A percentile compares a stretch with the other conserved stretches of the same genome.
Evolutionary conservation across 1,284 basidiomycete species (phyloP).

Genomic region (Pseudozyma sp.): DNA sequence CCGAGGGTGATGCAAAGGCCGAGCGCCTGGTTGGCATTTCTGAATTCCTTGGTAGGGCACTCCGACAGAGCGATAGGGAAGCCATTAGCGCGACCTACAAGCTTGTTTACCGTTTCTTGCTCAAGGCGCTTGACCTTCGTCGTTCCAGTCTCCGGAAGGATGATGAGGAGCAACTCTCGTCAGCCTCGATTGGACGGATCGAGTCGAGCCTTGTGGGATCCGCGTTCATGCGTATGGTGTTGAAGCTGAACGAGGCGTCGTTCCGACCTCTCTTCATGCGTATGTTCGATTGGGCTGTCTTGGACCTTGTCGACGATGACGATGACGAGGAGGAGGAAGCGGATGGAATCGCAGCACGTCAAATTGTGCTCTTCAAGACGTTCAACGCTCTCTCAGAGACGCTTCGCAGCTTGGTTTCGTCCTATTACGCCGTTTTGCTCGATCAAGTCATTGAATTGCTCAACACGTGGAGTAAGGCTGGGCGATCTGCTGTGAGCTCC

Average conservation of each 20-base stretch:
- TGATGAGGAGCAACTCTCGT: slow-evolving; percentile 34
- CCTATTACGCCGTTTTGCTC: slow-evolving; percentile 73
- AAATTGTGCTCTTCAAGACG: slow-evolving; percentile 61
- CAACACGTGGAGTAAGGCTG: slow-evolving; percentile 64
- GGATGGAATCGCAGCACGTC: slow-evolving; percentile 55
- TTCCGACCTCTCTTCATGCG: slow-evolving; percentile 94
- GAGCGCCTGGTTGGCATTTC: slow-evolving; percentile 49
- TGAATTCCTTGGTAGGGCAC: slow-evolving; percentile 55
- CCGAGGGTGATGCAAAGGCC: slow-evolving; percentile 9
- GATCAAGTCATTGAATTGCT: slow-evolving; percentile 79
- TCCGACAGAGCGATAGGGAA: slow-evolving; percentile 55
- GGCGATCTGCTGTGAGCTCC: slow-evolving; percentile 28
- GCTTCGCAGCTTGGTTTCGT: slow-evolving; percentile 56
- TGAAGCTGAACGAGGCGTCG: slow-evolving; percentile 90
- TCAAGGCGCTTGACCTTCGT: slow-evolving; percentile 81
- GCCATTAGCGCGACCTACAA: slow-evolving; percentile 79
- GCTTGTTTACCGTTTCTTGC: slow-evolving; percentile 81
- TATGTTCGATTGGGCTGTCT: slow-evolving; percentile 94
- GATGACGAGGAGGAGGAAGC: slow-evolving; percentile 30
- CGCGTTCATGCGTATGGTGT: slow-evolving; percentile 87
- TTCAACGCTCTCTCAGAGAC: slow-evolving; percentile 56
- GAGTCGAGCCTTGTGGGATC: slow-evolving; percentile 72
- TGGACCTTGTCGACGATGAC: slow-evolving; percentile 72
- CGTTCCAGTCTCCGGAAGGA: slow-evolving; percentile 61
- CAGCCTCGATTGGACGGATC: slow-evolving; percentile 69